Evolutionary conservation across 2,329 filamentous ascomycete species (phyloP).

Genomic region (Sarocladium oryzae): DNA sequence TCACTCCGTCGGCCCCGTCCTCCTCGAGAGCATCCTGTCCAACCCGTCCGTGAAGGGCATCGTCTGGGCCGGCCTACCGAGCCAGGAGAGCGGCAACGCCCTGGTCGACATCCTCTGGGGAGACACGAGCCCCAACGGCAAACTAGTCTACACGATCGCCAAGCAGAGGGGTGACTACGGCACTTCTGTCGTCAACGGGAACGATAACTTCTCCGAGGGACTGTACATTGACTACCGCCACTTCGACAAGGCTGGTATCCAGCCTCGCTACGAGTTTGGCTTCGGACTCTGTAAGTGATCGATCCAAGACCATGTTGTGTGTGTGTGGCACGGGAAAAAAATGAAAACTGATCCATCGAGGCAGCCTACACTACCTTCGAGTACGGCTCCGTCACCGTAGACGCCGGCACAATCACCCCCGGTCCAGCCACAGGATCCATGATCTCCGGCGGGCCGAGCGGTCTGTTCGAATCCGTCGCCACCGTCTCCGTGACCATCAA

Average conservation of each 20-base stretch:
- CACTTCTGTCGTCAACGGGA: conserved; percentile 23
- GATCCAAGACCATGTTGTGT: too few relatives aligned
- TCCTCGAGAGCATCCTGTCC: conserved; percentile 55
- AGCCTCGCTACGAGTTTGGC: conserved; percentile 66
- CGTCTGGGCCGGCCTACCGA: conserved; percentile 71
- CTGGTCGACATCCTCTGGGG: conserved; percentile 70
- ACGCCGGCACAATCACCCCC: conserved; percentile 36
- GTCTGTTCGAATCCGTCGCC: conserved; percentile 39
- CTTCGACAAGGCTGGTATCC: conserved; percentile 59
- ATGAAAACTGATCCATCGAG: too few relatives aligned
- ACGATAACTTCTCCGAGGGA: conserved; percentile 62
- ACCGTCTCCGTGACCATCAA: conserved; percentile 38
- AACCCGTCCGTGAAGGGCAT: conserved; percentile 61
- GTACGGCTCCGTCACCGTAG: too few relatives aligned
- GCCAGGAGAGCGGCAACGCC: conserved; percentile 71
- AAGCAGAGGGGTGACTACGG: conserved; percentile 41
- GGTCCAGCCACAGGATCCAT: conserved; percentile 25
- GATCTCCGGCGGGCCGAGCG: conserved; percentile 36
- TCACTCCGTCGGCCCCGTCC: conserved; percentile 64
- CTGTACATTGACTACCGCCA: conserved; percentile 72
- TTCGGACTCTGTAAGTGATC: conserved; percentile 54
- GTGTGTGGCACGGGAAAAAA: too few relatives aligned
- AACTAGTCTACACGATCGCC: conserved; percentile 57
- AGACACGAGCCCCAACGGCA: conserved; percentile 61
- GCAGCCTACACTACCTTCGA: conserved; percentile 64